Percentiles rank a stretch among this genome's conserved stretches.
Evolutionary conservation across 2,329 filamentous ascomycete genomes (phyloP).

Genomic region (Diaporthe amygdali): DNA sequence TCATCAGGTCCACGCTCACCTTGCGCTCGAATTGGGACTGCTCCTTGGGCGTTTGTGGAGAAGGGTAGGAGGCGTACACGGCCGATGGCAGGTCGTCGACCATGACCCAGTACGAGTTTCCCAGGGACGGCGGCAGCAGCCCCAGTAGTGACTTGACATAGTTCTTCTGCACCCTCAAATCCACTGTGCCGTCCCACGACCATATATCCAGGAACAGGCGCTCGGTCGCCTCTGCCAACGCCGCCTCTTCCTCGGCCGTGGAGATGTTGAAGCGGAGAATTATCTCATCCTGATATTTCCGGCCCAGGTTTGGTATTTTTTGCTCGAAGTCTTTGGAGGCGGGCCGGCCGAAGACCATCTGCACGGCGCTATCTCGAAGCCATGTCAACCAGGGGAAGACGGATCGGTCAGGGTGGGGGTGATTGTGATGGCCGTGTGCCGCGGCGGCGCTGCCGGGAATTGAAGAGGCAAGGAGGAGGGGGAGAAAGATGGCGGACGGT

Average conservation of each 20-base stretch:
- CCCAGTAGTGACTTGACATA: constrained; percentile 79
- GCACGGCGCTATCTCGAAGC: constrained; percentile 55
- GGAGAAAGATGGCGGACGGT: constrained; percentile 9
- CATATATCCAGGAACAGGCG: constrained; percentile 88
- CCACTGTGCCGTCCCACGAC: constrained; percentile 75
- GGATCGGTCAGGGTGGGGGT: constrained; percentile 21
- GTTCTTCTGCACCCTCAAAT: constrained; percentile 79
- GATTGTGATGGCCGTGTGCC: constrained; percentile 26
- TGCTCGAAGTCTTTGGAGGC: constrained; percentile 36
- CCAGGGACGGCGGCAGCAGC: constrained; percentile 77
- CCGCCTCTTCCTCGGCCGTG: constrained; percentile 69
- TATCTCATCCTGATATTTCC: constrained; percentile 76
- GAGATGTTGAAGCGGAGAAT: constrained; percentile 87
- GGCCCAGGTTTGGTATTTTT: constrained; percentile 34
- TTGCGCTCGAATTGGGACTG: constrained; percentile 28
- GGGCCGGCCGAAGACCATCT: constrained; percentile 55
- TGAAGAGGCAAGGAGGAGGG: constrained; percentile 14
- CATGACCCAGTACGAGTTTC: constrained; percentile 73
- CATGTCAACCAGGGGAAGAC: constrained; percentile 55
- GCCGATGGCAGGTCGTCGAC: constrained; percentile 81
- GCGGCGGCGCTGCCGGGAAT: constrained; percentile 9
- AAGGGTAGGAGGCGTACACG: constrained; percentile 77
- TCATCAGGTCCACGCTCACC: constrained; percentile 37
- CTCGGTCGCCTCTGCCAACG: constrained; percentile 74
- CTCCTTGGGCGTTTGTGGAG: constrained; percentile 33